Conservation (phyloP, 1,139 yeast species). For the Pichia kudriavzevii region DNA sequence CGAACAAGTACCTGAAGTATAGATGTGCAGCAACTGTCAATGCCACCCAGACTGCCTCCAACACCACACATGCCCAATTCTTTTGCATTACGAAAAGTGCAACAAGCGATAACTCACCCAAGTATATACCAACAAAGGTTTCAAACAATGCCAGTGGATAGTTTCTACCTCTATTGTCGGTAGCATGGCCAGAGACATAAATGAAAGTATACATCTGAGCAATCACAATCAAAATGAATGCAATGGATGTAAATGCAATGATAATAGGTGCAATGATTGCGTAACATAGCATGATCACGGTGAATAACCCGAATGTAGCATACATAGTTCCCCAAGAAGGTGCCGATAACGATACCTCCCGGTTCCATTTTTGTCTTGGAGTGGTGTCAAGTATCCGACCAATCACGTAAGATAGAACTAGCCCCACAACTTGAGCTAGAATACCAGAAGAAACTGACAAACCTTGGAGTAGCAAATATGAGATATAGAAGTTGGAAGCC, state of each 20-base stretch:
- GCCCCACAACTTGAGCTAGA: constrained; percentile 67
- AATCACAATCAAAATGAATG: constrained; percentile 65
- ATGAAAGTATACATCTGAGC: constrained; percentile 76
- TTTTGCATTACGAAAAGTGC: constrained; percentile 86
- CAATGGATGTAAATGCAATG: constrained; percentile 59
- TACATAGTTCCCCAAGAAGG: constrained; percentile 84
- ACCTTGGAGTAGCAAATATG: constrained; percentile 74
- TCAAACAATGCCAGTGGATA: constrained; percentile 87
- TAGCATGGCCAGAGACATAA: constrained; percentile 57
- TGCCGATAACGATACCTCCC: constrained; percentile 56
- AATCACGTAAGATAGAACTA: constrained; percentile 61
- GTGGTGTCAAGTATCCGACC: constrained; percentile 69
- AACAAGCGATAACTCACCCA: constrained; percentile 77
- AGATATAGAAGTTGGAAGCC: constrained; percentile 78
- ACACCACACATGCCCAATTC: constrained; percentile 89
- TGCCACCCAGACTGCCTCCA: constrained; percentile 59
- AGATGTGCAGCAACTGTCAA: constrained; percentile 63
- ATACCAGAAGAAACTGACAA: constrained; percentile 74
- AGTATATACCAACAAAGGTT: constrained; percentile 77
- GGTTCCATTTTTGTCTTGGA: constrained; percentile 77
- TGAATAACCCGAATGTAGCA: constrained; percentile 78
- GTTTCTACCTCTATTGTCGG: constrained; percentile 76
- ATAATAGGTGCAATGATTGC: constrained; percentile 76
- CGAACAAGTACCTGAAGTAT: constrained; percentile 49
- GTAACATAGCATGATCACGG: constrained; percentile 72